Base-by-base conservation (phyloP, 139 green algal genomes). In the Nannochloris sp. region DNA sequence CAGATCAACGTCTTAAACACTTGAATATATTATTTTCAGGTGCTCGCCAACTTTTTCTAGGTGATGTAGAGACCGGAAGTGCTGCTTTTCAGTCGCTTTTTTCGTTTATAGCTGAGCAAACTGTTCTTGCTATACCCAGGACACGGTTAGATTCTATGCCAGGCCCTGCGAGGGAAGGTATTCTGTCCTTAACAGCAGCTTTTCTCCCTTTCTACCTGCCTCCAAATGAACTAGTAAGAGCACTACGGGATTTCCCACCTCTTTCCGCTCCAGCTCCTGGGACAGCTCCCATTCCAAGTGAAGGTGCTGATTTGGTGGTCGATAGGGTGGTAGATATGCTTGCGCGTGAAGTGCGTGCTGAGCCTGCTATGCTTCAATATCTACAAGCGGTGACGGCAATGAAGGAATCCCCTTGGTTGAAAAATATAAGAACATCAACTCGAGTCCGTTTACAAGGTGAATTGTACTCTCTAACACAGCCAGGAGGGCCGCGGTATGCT, bases 1-100 rank as follows among this genome's bases (percentile, higher is more conserved):
- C 58, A 1, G 78, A 88, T 62, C 79, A 87, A 68, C 75, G 85
- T 13, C 71, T 87, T 30, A 91, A 89, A 62, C 82, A 89, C 60
- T 63, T 91, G 12, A 87, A 89, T 55, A 82, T 94, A 19, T 65
- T 94, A 12, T 65, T 86, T 30, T 79, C 85, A 46, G 88, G 81
- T 14, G 72, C 73, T 2, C 60, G 64, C 9, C 87, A 94, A 80
- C 76, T 95, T 45, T 89, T 95, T 48, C 73, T 87, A 45, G 84
- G 82, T 0, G 89, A 95, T 55, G 78, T 90, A 12, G 81, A 91
- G 34, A 68, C 63, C 10, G 75, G 74, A 8, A 59, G 56, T 0
- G 56, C 42, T 1, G 65, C 79, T 6, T 95, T 95, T 67, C 37
- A 70, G 30, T 68, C 85, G 10, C 64, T 95, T 30, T 93, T 77